Percentiles rank a stretch among this genome's conserved stretches.
Evolutionary conservation across 1,284 basidiomycete genomes (phyloP).

Genomic region (Meira miltonrushii): DNA sequence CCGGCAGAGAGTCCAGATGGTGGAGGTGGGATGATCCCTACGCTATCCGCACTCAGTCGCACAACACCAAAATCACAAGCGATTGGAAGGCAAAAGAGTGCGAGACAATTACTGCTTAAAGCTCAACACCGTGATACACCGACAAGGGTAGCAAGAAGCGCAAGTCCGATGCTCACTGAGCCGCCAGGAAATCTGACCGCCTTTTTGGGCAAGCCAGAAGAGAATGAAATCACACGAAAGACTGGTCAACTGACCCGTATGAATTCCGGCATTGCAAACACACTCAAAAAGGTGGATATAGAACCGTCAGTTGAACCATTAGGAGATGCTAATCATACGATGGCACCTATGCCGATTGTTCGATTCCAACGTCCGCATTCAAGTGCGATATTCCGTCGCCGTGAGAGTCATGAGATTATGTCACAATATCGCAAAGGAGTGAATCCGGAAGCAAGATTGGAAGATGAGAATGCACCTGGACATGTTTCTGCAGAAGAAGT

Average conservation of each 20-base stretch:
- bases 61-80: no score
- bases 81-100: conserved; percentile 16
- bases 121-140: conserved; percentile 42
- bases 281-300: no score
- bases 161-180: conserved; percentile 22
- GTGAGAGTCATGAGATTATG: conserved; percentile 43
- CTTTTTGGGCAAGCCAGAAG: no score
- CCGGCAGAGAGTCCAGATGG: no score
- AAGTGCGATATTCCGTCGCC: conserved; percentile 14
- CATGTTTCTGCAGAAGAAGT: neutral
- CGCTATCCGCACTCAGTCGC: no score
- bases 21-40: no score
- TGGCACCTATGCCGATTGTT: conserved; percentile 21
- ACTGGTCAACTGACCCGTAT: no score
- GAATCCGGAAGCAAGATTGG: neutral
- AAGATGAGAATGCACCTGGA: neutral
- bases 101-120: conserved; percentile 34
- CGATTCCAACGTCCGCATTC: conserved; percentile 12
- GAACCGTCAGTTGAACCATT: no score
- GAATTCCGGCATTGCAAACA: no score
- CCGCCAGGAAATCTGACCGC: no score
- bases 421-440: conserved; percentile 45
- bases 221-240: no score
- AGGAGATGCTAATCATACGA: no score
- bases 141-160: conserved; percentile 32